Base-by-base conservation (phyloP, 1,284 basidiomycete species). In the Hortiboletus rubellus region DNA sequence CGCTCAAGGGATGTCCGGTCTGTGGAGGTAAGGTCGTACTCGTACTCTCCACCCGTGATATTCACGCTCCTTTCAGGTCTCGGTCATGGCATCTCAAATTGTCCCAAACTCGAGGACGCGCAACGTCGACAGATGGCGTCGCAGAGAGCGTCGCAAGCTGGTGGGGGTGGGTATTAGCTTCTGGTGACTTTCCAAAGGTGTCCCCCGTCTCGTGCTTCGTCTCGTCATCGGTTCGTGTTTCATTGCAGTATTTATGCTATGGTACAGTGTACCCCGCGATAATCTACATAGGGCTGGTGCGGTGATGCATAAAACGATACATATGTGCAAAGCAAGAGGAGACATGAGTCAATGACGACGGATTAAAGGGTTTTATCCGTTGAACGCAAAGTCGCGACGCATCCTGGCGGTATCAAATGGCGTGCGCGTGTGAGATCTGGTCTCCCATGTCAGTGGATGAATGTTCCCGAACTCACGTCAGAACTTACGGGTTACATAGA, bases 71-170 rank as follows among this genome's bases (percentile, higher is more conserved):
- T 8, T 52, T 30, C 47, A 91, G 91, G 92, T 68, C 84, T 99
- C 50, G 96, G 96, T 31, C 97, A 99, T 68, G 87, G 85, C 27
- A 91, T 98, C 55, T 86, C 88, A 10, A 94, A 96, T 68, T 99
- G 97, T 70, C 97, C 97, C 17, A 99, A 99, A 74, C 77, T 98
- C 59, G 96, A 98, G 74, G 96, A 99, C 63, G 84, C 89, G 1
- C 94, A 96, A 71, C 79, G 95, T 54, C 77, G 96, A 65, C 87
- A 89, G 72, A 89, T 93, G 84, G 92, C 92, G 7, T 86, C 87
- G n/a, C 92, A 94, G 64, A 78, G 87, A 48, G 81, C 81, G 38
- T 79, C 79, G 33, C 82, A 89, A 53, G 87, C 82, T 58, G 86
- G 81, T 48, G 86, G 81, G 12, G 84, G 82, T 15, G 85, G 85